Evolutionary conservation across 164 flowering plant genomes (phyloP), one percentile per base, ranked within the genome.

Genomic region (Vitis rupestris): DNA sequence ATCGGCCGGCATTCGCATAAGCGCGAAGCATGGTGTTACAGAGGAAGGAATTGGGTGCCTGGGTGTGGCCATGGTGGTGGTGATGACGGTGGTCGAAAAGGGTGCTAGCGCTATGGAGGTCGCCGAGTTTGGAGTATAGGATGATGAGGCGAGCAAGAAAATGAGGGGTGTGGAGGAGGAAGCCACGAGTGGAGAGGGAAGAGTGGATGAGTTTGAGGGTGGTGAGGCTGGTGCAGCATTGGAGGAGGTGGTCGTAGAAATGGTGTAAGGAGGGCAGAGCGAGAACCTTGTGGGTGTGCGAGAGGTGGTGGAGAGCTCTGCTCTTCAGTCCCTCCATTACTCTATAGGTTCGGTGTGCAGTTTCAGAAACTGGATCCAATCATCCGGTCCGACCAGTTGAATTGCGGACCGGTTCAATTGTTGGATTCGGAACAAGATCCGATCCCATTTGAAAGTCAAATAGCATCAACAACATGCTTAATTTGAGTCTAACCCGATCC

Each of bases 11-110:
- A 64, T 76, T 76, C 13, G 79, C 77, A 50, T 84, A 82, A 17
- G 76, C 82, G 61, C 83, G 75, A 63, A 82, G 56, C 83, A 80
- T 80, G 6, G 82, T 82, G 63, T 84, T 84, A 78, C 85, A 84
- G 52, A 84, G 81, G 63, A 82, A 84, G 54, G 85, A 80, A 64
- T 70, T 63, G 63, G 70, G 44, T 51, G 10, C 27, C 2, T 37
- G 19, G 29, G n/a, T 50, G 8, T 37, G 19, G 29, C 74, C 63
- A 7, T 13, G 50, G 27, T 23, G n/a, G 70, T 53, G 44, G 44
- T 37, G 44, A 6, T 37, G 44, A 37, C 7, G 44, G 3, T 37
- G 15, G 66, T 76, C 63, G 67, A 82, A 84, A n/a, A 84, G 37
- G 9, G 72, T 82, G 1, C 81, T 55, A 31, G 82, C 75, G 13